phyloP scores from a whole-genome alignment of 305 asterid genomes.

The Petunia hybrid region DNA sequence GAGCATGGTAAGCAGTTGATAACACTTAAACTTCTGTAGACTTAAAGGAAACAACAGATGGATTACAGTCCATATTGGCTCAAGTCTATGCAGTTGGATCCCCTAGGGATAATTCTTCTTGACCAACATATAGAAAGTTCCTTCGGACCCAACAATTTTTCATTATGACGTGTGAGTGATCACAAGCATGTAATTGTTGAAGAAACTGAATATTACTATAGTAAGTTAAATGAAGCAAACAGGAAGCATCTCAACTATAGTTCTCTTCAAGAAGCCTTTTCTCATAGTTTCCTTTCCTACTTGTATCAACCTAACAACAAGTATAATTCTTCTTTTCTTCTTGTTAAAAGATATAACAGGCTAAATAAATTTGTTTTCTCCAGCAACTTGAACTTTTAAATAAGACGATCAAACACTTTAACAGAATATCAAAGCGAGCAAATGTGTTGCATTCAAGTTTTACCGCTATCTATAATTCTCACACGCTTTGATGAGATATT shows the following conservation, averaged over 20 bases:
- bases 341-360: no score
- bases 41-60: neutral
- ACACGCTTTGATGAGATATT: neutral
- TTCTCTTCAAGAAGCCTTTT: neutral
- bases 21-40: slow-evolving; percentile 82
- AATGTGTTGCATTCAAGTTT: no score
- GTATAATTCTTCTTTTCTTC: no score
- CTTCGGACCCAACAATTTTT: neutral
- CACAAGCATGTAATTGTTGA: neutral
- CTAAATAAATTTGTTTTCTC: no score
- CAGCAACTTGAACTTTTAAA: no score
- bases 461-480: neutral
- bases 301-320: no score
- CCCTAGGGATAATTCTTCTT: neutral
- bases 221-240: neutral
- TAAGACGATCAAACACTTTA: no score
- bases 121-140: neutral
- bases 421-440: no score
- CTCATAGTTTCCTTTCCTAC: neutral
- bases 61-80: neutral
- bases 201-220: neutral
- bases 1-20: slow-evolving; percentile 88
- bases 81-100: neutral
- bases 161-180: neutral
- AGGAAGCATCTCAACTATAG: neutral